Evolutionary conservation across 495 filamentous ascomycete genomes (phyloP).

Genomic region (Neurospora sublineolata): DNA sequence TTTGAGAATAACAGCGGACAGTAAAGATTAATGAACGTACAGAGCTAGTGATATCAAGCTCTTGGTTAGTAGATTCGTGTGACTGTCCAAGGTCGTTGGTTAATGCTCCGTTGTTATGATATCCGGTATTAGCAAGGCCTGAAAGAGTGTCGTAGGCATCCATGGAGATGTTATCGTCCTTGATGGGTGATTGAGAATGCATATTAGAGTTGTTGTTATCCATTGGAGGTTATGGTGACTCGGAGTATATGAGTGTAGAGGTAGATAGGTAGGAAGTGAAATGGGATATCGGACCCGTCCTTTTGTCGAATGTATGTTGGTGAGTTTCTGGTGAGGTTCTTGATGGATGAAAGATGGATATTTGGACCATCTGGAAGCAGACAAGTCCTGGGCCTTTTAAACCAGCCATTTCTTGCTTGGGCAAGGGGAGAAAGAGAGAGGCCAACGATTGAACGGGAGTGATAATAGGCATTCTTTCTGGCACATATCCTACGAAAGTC

Average conservation of each 20-base stretch:
- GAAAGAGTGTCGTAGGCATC: background rate
- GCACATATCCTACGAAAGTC: too few relatives aligned
- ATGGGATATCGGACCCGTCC: background rate
- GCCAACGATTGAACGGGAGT: too few relatives aligned
- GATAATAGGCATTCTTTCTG: too few relatives aligned
- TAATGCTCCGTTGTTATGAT: too few relatives aligned
- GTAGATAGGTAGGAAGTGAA: background rate
- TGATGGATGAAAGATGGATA: background rate
- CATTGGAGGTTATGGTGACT: background rate
- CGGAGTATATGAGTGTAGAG: background rate
- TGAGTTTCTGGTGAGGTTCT: background rate
- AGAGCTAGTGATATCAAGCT: background rate
- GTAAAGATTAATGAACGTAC: background rate
- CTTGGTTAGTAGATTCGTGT: background rate
- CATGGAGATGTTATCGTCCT: background rate
- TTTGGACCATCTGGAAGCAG: background rate
- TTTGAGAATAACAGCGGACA: too few relatives aligned
- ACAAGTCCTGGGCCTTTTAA: background rate
- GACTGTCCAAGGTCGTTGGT: too few relatives aligned
- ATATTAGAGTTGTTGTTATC: background rate
- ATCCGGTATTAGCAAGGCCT: too few relatives aligned
- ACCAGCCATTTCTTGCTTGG: too few relatives aligned
- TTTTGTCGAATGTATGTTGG: background rate
- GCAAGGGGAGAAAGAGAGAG: too few relatives aligned
- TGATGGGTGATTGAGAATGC: background rate